Conservation (phyloP, 768 basidiomycete genomes). For the Roridomyces roridus region DNA sequence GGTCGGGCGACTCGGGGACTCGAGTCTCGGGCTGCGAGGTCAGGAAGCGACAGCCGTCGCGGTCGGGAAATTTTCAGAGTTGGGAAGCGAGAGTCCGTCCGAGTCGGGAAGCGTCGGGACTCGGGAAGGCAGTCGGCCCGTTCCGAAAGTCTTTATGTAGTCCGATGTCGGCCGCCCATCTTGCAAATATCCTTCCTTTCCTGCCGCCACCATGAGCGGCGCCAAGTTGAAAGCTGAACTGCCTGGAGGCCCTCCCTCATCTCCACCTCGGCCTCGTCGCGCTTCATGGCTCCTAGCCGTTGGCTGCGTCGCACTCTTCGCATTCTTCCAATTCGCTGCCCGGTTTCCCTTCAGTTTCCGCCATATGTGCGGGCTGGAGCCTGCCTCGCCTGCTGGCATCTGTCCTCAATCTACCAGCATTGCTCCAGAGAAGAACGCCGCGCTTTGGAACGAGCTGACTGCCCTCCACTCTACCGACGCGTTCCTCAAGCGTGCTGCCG, state of each 20-base stretch:
- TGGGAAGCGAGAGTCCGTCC: too few species aligned
- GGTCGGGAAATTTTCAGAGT: too few species aligned
- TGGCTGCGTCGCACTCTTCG: not conserved
- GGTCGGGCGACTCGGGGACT: too few species aligned
- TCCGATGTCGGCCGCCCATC: too few species aligned
- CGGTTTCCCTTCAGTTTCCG: not conserved
- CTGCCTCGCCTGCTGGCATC: not conserved
- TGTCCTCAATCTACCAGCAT: conserved; percentile 12
- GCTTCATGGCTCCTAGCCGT: not conserved
- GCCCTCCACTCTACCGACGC: conserved; percentile 24
- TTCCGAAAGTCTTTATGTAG: too few species aligned
- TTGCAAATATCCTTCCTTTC: not conserved
- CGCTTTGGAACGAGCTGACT: conserved; percentile 15
- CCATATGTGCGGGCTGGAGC: not conserved
- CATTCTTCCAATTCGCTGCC: not conserved
- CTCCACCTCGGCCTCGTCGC: not conserved
- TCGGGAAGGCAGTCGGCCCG: too few species aligned
- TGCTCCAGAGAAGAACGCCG: conserved; percentile 8
- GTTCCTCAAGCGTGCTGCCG: conserved; percentile 36
- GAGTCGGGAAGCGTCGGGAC: too few species aligned
- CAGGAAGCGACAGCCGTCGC: too few species aligned
- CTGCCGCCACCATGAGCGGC: conserved; percentile 5
- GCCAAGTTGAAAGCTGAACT: conserved; percentile 1
- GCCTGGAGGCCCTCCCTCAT: conserved; percentile 3
- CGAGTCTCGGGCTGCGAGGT: too few species aligned